Evolutionary conservation across 495 filamentous ascomycete species (phyloP).

Genomic region (Cercophora samala): DNA sequence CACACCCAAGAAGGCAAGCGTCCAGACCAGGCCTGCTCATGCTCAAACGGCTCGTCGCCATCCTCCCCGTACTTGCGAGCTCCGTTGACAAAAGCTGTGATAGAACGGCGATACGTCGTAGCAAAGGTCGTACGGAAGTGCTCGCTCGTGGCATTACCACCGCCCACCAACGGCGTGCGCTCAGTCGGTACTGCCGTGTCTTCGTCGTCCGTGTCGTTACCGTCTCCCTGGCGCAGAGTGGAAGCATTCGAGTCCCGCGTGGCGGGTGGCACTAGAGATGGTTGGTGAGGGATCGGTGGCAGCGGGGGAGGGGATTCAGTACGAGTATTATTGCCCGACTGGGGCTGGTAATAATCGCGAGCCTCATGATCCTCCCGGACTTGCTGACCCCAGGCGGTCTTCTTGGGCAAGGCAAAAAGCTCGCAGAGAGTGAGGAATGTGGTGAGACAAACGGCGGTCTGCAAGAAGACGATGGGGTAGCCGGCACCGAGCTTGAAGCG

Average conservation of each 20-base stretch:
- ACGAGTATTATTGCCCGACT: conserved; percentile 22
- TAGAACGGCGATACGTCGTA: conserved; percentile 54
- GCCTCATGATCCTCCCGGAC: conserved; percentile 48
- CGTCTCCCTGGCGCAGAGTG: conserved; percentile 27
- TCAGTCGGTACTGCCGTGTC: conserved; percentile 64
- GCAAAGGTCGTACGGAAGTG: conserved; percentile 68
- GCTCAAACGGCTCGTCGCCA: conserved; percentile 54
- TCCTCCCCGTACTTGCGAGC: conserved; percentile 28
- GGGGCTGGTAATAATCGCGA: conserved; percentile 34
- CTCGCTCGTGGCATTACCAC: conserved; percentile 37
- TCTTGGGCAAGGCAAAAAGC: conserved; percentile 72
- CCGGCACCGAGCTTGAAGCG: conserved; percentile 66
- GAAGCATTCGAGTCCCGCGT: conserved; percentile 21
- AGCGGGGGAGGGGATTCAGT: conserved; percentile 29
- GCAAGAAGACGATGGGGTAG: conserved; percentile 81
- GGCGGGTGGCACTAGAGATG: conserved; percentile 17
- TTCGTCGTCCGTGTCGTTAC: conserved; percentile 32
- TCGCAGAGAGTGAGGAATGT: conserved; percentile 72
- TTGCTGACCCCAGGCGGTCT: conserved; percentile 57
- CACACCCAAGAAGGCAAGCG: conserved; percentile 78
- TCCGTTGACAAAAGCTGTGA: conserved; percentile 38
- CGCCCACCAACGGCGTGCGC: conserved; percentile 68
- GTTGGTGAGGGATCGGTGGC: conserved; percentile 23
- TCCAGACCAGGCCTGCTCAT: conserved; percentile 83
- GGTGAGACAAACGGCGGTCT: conserved; percentile 69